A percentile compares a stretch with the other conserved stretches of the same genome.
phyloP scores from a whole-genome alignment of 441 rosid species.

The Adansonia grandidieri region DNA sequence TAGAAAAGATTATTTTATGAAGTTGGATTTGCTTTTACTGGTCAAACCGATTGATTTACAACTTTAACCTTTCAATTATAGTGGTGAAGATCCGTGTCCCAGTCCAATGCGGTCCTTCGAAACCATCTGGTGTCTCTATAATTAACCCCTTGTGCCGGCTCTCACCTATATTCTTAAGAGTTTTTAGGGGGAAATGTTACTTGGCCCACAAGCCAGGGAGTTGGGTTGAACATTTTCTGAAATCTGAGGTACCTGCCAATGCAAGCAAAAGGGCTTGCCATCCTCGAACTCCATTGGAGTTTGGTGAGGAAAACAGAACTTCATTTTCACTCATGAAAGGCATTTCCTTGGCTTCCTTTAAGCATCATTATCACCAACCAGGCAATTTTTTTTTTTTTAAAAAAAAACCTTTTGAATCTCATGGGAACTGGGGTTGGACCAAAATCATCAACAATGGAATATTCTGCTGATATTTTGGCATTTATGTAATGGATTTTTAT shows the following conservation, averaged over 20 bases:
- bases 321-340: slow-evolving; percentile 41
- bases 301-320: slow-evolving; percentile 41
- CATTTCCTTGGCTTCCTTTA: not conserved
- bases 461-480: not conserved
- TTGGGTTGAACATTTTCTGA: slow-evolving; percentile 49
- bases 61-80: not conserved
- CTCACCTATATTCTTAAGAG: not conserved
- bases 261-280: slow-evolving; percentile 53
- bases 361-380: slow-evolving; percentile 32
- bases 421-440: not conserved
- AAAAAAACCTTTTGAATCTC: not conserved
- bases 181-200: slow-evolving; percentile 14
- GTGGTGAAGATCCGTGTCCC: not conserved
- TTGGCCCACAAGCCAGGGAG: slow-evolving; percentile 58
- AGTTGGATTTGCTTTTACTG: not conserved
- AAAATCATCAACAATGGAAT: not conserved
- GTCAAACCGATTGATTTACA: not conserved
- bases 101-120: not conserved
- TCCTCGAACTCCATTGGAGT: slow-evolving; percentile 36
- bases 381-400: not conserved
- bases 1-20: not conserved
- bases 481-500: not conserved
- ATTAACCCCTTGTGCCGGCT: not conserved
- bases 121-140: not conserved
- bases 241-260: slow-evolving; percentile 41